A percentile compares a stretch with the other conserved stretches of the same genome.
phyloP scores from a whole-genome alignment of 164 flowering plant genomes.

The Dillenia suffruticosa region DNA sequence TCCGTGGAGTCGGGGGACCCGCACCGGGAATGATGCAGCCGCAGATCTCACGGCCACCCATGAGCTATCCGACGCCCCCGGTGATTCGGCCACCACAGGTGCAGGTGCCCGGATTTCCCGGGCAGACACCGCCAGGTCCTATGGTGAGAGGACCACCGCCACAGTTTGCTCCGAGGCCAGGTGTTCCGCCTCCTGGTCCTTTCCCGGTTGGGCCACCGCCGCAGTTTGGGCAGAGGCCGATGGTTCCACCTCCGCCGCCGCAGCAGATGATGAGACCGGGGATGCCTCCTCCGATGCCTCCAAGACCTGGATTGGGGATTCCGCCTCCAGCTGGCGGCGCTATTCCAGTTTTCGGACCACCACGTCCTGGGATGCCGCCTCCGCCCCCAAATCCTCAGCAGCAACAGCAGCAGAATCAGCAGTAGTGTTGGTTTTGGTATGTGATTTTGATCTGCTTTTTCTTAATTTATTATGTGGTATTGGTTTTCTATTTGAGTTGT shows the following conservation, averaged over 20 bases:
- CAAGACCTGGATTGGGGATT: slow-evolving; percentile 33
- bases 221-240: slow-evolving; percentile 38
- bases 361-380: slow-evolving; percentile 60
- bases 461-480: too few species aligned
- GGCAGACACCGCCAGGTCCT: slow-evolving; percentile 41
- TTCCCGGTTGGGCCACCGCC: slow-evolving; percentile 28
- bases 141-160: slow-evolving; percentile 50
- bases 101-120: slow-evolving; percentile 48
- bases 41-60: slow-evolving; percentile 71
- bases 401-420: slow-evolving; percentile 26
- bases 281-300: slow-evolving; percentile 29
- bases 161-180: slow-evolving; percentile 49
- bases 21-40: slow-evolving; percentile 99
- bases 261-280: slow-evolving; percentile 52
- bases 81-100: slow-evolving; percentile 56
- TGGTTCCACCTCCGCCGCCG: slow-evolving; percentile 21
- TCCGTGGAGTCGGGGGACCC: slow-evolving; percentile 91
- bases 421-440: slow-evolving; percentile 15
- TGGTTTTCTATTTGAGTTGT: too few species aligned
- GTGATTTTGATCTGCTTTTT: not conserved
- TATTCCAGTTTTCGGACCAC: slow-evolving; percentile 40
- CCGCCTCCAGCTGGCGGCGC: slow-evolving; percentile 51
- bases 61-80: slow-evolving; percentile 54
- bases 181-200: slow-evolving; percentile 38
- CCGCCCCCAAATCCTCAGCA: slow-evolving; percentile 34